Evolutionary conservation across 768 basidiomycete species (phyloP).

Genomic region (Suillus spraguei): DNA sequence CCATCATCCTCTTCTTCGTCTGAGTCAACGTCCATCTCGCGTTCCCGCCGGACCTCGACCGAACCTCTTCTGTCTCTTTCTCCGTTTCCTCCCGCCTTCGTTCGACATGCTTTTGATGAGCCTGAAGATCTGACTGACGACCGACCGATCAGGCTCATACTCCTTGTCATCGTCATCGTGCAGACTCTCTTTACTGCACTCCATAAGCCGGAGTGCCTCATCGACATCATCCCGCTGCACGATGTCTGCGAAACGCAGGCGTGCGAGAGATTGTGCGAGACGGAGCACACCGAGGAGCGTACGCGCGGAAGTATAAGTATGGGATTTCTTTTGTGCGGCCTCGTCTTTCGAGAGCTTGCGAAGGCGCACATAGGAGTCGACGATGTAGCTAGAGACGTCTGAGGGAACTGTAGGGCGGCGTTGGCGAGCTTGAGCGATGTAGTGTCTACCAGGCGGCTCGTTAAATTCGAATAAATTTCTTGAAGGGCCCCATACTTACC

Average conservation of each 20-base stretch:
- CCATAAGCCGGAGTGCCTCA: constrained; percentile 96
- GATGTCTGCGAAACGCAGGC: constrained; percentile 79
- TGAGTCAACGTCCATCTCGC: constrained; percentile 70
- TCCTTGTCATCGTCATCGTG: constrained; percentile 77
- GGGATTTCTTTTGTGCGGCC: constrained; percentile 82
- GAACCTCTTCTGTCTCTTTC: constrained; percentile 52
- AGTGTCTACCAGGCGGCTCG: constrained; percentile 60
- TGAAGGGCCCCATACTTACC: constrained; percentile 46
- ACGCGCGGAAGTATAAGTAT: constrained; percentile 94
- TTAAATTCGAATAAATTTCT: constrained; percentile 13
- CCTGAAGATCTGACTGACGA: constrained; percentile 83
- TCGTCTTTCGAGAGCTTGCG: constrained; percentile 94
- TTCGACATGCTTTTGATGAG: constrained; percentile 87
- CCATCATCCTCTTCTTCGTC: constrained; percentile 68
- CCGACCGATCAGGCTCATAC: constrained; percentile 73
- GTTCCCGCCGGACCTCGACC: constrained; percentile 74
- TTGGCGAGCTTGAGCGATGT: constrained; percentile 89
- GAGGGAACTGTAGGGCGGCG: constrained; percentile 90
- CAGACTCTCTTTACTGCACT: constrained; percentile 91
- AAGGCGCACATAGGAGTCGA: constrained; percentile 93
- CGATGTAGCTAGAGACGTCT: constrained; percentile 88
- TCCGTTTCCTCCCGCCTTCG: constrained; percentile 39
- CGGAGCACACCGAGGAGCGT: constrained; percentile 94
- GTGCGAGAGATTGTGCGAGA: constrained; percentile 91
- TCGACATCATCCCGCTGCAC: constrained; percentile 91